A percentile compares a stretch with the other conserved stretches of the same genome.
Evolutionary conservation across 1,284 basidiomycete species (phyloP).

Genomic region (Coniophora puteana): DNA sequence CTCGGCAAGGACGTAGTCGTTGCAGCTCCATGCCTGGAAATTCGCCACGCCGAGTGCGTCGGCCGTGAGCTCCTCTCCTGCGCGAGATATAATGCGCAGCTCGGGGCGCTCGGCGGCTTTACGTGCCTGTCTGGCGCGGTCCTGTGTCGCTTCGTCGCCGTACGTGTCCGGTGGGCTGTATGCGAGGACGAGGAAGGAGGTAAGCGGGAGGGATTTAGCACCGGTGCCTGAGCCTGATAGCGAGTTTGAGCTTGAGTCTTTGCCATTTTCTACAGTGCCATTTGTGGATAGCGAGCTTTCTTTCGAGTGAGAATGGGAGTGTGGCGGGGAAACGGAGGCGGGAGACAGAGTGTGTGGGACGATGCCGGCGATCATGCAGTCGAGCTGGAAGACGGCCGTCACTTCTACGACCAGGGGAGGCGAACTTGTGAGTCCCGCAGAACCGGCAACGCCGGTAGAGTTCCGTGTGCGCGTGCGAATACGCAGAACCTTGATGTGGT

Average conservation of each 20-base stretch:
- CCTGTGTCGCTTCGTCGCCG: conserved; percentile 66
- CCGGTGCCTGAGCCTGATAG: conserved; percentile 19
- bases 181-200: conserved; percentile 82
- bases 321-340: conserved; percentile 16
- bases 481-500: conserved; percentile 89
- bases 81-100: conserved; percentile 84
- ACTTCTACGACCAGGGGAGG: conserved; percentile 78
- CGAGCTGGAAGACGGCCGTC: conserved; percentile 88
- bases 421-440: conserved; percentile 30
- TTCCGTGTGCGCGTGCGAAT: conserved; percentile 63
- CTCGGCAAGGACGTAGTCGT: conserved; percentile 81
- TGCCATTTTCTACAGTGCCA: too few species aligned
- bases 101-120: conserved; percentile 88
- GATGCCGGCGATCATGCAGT: conserved; percentile 94
- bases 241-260: conserved; percentile 15
- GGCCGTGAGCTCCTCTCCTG: conserved; percentile 85
- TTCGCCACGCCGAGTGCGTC: conserved; percentile 82
- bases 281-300: too few species aligned
- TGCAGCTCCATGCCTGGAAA: conserved; percentile 86
- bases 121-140: conserved; percentile 70
- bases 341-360: conserved; percentile 65
- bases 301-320: too few species aligned
- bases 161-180: conserved; percentile 72
- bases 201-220: conserved; percentile 35
- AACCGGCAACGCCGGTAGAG: conserved; percentile 34